phyloP scores from a whole-genome alignment of 2,329 filamentous ascomycete species.

The Neofusicoccum laricinum region DNA sequence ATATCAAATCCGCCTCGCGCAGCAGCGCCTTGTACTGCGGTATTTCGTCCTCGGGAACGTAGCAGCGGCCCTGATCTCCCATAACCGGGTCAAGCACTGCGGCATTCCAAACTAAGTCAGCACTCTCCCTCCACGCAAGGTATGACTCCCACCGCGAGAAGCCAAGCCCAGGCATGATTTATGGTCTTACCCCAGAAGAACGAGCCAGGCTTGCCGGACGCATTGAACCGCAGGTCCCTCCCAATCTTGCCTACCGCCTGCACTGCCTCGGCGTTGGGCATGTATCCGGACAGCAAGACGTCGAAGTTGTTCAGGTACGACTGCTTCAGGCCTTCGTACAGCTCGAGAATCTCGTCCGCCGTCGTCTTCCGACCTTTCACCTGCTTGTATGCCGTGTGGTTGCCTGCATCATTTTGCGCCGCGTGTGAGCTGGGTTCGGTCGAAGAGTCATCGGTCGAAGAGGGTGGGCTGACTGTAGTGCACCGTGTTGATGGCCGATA shows the following conservation, averaged over 20 bases:
- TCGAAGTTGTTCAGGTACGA: constrained; percentile 86
- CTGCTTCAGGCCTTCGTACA: constrained; percentile 81
- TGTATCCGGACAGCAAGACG: constrained; percentile 91
- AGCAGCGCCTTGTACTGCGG: constrained; percentile 83
- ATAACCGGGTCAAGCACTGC: constrained; percentile 91
- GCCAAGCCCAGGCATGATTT: not conserved
- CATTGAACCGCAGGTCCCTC: constrained; percentile 69
- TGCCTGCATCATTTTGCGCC: constrained; percentile 57
- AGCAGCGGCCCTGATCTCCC: constrained; percentile 91
- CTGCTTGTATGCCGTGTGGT: constrained; percentile 90
- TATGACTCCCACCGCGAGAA: not conserved
- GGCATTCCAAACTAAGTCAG: not conserved
- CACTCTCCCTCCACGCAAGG: not conserved
- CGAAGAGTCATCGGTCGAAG: not conserved
- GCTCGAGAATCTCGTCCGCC: constrained; percentile 75
- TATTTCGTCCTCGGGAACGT: constrained; percentile 87
- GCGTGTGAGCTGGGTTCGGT: not conserved
- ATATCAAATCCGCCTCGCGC: constrained; percentile 79
- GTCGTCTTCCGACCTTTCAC: constrained; percentile 81
- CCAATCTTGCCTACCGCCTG: constrained; percentile 81
- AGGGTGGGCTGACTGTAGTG: constrained; percentile 76
- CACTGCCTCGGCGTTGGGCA: constrained; percentile 82
- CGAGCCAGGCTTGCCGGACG: constrained; percentile 61
- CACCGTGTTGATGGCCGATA: constrained; percentile 91
- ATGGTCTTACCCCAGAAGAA: constrained; percentile 76